Evolutionary conservation across 2,329 filamentous ascomycete species (phyloP).

Genomic region (Sporothrix brasiliensis): DNA sequence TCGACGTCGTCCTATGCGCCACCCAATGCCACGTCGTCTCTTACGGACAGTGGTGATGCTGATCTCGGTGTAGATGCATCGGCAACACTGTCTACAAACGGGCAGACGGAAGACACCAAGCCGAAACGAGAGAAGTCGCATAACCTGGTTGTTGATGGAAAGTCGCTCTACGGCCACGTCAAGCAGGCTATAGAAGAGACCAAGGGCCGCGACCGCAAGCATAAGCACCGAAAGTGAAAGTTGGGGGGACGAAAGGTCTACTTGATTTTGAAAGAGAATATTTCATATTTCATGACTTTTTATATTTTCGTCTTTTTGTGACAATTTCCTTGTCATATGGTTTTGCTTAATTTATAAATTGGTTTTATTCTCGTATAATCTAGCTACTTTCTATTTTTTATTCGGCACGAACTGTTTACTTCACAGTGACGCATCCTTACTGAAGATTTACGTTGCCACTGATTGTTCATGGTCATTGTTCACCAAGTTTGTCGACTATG

Average conservation of each 20-base stretch:
- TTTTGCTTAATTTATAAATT: too few species aligned
- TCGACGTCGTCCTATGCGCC: not conserved
- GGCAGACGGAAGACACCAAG: not conserved
- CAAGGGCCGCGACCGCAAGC: slow-evolving; percentile 13
- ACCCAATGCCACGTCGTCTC: not conserved
- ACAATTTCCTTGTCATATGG: too few species aligned
- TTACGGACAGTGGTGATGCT: not conserved
- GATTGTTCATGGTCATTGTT: not conserved
- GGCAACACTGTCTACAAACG: not conserved
- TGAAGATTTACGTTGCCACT: too few species aligned
- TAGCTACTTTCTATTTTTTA: too few species aligned
- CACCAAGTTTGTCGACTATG: not conserved
- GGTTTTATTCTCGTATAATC: too few species aligned
- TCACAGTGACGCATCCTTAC: too few species aligned
- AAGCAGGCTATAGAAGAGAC: not conserved
- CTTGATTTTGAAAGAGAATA: not conserved
- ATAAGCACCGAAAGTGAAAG: not conserved
- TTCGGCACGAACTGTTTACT: too few species aligned
- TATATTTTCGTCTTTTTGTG: not conserved
- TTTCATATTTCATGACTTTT: not conserved
- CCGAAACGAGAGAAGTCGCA: slow-evolving; percentile 4
- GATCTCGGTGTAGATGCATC: not conserved
- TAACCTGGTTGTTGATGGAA: slow-evolving; percentile 34
- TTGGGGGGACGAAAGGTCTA: not conserved
- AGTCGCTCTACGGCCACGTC: slow-evolving; percentile 14